Evolutionary conservation across 441 rosid species (phyloP), one percentile per base, ranked within the genome.

Genomic region (Eruca vesicaria): DNA sequence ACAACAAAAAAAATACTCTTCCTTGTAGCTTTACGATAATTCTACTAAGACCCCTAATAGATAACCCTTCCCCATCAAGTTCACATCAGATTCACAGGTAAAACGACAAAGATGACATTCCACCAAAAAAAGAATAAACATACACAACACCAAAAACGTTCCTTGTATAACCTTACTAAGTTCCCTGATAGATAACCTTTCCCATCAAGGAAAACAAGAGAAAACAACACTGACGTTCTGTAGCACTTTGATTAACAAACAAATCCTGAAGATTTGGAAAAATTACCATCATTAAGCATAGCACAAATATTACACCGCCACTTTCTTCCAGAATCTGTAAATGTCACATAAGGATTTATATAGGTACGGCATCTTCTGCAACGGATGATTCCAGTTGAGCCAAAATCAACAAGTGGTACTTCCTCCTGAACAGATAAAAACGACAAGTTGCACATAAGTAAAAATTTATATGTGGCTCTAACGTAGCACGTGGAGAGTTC

Each of bases 301-400:
- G 94, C 61, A 80, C 98, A 94, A 70, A 96, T 88, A 85, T 94
- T 96, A 86, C 99, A 96, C 28, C 97, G 90, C 99, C 99, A 96
- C 85, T 94, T 94, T 73, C 98, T 88, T 85, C 99, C 99, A 68
- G 95, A 87, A 86, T 96, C 99, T 0, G 97, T 82, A 84, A 96
- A 96, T 4, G 88, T 82, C 78, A 96, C 89, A 82, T 81, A 88
- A 32, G 99, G 99, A 87, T 96, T 96, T 74, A 96, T 89, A 82
- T 94, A 96, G 73, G 99, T 94, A 31, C 99, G 97, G 72, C 98
- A 94, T 82, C 98, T 89, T 85, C 97, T 90, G 85, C 98, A 96
- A 63, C 99, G 98, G 79, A 96, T 86, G 80, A 94, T 94, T 71
- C 97, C 98, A 73, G 82, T 75, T 74, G 94, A 84, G 69, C 83